phyloP scores from a whole-genome alignment of 2,329 filamentous ascomycete genomes.

The Fonsecaea pedrosoi region DNA sequence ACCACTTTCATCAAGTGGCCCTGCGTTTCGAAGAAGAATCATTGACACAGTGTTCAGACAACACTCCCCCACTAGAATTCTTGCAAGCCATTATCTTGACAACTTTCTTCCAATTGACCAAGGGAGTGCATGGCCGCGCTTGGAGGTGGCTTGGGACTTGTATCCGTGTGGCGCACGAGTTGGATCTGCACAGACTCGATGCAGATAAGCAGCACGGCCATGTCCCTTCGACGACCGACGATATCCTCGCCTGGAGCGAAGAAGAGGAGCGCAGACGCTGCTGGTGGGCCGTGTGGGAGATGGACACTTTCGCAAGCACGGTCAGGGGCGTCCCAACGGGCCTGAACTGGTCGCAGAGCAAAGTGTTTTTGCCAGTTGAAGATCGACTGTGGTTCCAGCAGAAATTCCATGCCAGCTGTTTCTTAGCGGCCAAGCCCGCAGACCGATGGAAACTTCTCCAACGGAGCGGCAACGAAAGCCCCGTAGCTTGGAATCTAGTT shows the following conservation, averaged over 20 bases:
- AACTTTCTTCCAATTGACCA: conserved; percentile 47
- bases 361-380: no score
- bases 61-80: conserved; percentile 45
- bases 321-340: conserved; percentile 48
- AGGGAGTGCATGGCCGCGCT: conserved; percentile 47
- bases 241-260: conserved; percentile 35
- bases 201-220: conserved; percentile 5
- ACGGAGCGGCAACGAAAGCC: conserved; percentile 43
- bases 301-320: conserved; percentile 52
- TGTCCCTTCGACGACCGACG: conserved; percentile 6
- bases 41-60: conserved; percentile 45
- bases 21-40: conserved; percentile 37
- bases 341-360: conserved; percentile 47
- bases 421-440: conserved; percentile 43
- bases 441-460: conserved; percentile 46
- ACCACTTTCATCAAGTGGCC: conserved; percentile 3
- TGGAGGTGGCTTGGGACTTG: conserved; percentile 46
- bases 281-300: conserved; percentile 54
- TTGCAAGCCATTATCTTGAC: conserved; percentile 48
- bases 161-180: conserved; percentile 45
- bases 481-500: conserved; percentile 50
- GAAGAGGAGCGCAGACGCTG: conserved; percentile 49
- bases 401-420: conserved; percentile 44
- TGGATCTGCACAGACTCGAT: conserved; percentile 45
- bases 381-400: conserved; percentile 43